These are phyloP conservation scores for Diospyros lotus DNA, from an alignment of 148 eudicot genomes.

Conservation along the genomic window DNA sequence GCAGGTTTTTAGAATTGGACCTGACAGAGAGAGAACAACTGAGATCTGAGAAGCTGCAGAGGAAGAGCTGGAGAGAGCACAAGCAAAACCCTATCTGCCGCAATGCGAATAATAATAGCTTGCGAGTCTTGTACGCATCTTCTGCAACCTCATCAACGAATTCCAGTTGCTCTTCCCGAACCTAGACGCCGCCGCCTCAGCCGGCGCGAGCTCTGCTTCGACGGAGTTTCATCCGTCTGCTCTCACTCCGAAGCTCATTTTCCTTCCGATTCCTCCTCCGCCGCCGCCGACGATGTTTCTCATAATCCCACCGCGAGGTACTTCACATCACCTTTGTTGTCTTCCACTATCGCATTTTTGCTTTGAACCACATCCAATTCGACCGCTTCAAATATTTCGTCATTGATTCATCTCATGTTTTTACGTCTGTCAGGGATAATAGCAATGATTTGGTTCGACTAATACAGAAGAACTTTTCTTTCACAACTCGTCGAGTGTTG, in stretches of 20 bases:
- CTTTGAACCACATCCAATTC: too few species aligned
- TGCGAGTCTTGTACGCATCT: slow-evolving; percentile 17
- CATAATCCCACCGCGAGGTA: slow-evolving; percentile 31
- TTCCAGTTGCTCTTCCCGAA: neutral
- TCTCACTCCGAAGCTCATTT: slow-evolving; percentile 7
- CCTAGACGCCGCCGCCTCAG: slow-evolving; percentile 20
- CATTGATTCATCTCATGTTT: neutral
- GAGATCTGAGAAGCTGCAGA: too few species aligned
- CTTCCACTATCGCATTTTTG: too few species aligned
- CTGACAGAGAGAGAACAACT: too few species aligned
- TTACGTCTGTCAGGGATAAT: slow-evolving; percentile 30
- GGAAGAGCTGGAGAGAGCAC: too few species aligned
- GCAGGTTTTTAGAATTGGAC: too few species aligned
- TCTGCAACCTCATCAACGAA: slow-evolving; percentile 11
- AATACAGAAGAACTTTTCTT: slow-evolving; percentile 21
- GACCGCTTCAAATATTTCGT: neutral
- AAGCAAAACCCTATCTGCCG: neutral
- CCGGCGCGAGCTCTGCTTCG: slow-evolving; percentile 73
- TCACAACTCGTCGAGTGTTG: slow-evolving; percentile 53
- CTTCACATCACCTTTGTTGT: neutral
- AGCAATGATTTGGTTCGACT: slow-evolving; percentile 25
- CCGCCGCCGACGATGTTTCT: slow-evolving; percentile 9
- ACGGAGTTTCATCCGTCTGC: slow-evolving; percentile 44
- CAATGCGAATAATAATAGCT: slow-evolving; percentile 24
- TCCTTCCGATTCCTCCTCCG: neutral